Conservation (phyloP, 2,329 filamentous ascomycete genomes). For the Macrophomina pseudophaseolina region DNA sequence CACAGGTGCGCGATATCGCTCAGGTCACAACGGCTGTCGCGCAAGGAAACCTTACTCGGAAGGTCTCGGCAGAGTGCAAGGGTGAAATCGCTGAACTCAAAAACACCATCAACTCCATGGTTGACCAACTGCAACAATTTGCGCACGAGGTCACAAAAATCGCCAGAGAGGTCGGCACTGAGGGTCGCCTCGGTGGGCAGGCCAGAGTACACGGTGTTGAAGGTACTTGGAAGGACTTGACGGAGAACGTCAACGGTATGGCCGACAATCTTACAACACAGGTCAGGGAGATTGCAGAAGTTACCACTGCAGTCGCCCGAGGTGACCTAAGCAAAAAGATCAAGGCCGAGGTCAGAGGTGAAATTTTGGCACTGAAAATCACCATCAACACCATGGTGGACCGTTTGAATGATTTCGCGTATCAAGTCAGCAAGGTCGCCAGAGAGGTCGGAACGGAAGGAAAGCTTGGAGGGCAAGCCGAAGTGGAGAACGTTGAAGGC, state of each 20-base stretch:
- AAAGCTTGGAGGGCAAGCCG: conserved; percentile 67
- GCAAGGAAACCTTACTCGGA: conserved; percentile 57
- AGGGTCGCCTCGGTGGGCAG: conserved; percentile 57
- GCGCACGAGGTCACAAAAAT: conserved; percentile 60
- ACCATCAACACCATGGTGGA: conserved; percentile 77
- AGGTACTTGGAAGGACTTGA: conserved; percentile 60
- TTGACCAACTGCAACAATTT: conserved; percentile 58
- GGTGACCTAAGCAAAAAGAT: conserved; percentile 60
- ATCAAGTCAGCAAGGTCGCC: conserved; percentile 69
- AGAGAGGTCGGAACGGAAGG: conserved; percentile 69
- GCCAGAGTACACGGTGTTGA: conserved; percentile 59
- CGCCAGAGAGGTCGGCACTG: conserved; percentile 58
- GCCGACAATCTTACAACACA: conserved; percentile 58
- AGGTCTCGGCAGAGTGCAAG: conserved; percentile 58
- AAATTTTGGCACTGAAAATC: conserved; percentile 73
- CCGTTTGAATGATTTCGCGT: conserved; percentile 66
- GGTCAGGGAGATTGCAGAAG: conserved; percentile 59
- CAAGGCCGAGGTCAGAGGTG: conserved; percentile 57
- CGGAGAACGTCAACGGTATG: conserved; percentile 61
- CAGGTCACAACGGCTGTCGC: conserved; percentile 59
- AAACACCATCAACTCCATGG: conserved; percentile 59
- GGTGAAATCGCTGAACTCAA: conserved; percentile 59
- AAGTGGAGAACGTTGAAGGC: conserved; percentile 68
- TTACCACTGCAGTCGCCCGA: conserved; percentile 58
- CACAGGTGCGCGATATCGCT: conserved; percentile 59